phyloP scores from a whole-genome alignment of 192 early-diverging fungal genomes.

The Lunasporangiospora selenospora region DNA sequence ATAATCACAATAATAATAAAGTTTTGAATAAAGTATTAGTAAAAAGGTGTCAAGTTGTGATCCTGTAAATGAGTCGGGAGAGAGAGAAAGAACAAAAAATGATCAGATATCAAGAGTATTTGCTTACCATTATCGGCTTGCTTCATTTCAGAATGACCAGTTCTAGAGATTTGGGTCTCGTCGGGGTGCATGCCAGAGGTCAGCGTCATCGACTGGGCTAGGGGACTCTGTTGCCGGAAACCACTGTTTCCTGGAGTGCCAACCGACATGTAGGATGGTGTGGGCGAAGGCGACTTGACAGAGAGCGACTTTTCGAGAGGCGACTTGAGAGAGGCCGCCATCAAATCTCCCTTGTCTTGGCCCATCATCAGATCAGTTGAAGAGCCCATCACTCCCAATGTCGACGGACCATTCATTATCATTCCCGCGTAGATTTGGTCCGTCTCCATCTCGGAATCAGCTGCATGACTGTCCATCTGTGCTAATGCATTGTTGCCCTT shows the following conservation, averaged over 20 bases:
- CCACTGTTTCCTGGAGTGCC: background rate
- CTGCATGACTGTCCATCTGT: background rate
- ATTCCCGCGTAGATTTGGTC: background rate
- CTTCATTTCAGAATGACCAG: constrained; percentile 17
- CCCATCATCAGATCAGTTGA: too few species aligned
- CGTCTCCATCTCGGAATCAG: background rate
- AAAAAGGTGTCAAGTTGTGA: background rate
- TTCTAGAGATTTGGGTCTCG: constrained; percentile 5
- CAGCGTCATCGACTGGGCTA: constrained; percentile 10
- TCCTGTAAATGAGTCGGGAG: background rate
- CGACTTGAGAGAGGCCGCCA: background rate
- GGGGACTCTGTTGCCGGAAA: constrained; percentile 17
- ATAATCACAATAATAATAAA: background rate
- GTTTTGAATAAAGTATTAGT: too few species aligned
- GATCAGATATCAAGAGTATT: background rate
- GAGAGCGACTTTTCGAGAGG: background rate
- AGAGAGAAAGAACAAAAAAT: background rate
- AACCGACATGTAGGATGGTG: constrained; percentile 3
- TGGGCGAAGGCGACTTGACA: constrained; percentile 10
- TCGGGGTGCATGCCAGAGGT: background rate
- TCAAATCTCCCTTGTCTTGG: too few species aligned
- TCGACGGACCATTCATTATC: background rate
- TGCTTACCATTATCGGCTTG: constrained; percentile 35
- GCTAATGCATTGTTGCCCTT: constrained; percentile 1
- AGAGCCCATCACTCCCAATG: too few species aligned